Evolutionary conservation across 2,329 filamentous ascomycete genomes (phyloP).

Genomic region (Hypomyces rosellus): DNA sequence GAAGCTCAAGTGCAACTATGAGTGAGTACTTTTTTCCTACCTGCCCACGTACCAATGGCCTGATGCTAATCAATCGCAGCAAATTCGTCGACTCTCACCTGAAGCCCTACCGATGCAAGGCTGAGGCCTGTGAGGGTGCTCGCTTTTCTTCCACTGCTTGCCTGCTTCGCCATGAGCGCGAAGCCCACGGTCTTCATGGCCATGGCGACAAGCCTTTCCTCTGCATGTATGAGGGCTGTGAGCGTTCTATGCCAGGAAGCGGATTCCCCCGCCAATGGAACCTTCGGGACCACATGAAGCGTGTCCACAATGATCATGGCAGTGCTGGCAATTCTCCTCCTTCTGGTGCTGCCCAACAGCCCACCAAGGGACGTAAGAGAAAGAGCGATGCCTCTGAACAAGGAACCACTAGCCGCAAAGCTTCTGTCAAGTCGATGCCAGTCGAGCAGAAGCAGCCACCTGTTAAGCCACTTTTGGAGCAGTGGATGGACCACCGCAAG

Average conservation of each 20-base stretch:
- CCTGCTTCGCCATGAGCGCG: constrained; percentile 87
- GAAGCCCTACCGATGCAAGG: constrained; percentile 94
- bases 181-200: constrained; percentile 92
- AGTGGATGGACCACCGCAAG: constrained; percentile 58
- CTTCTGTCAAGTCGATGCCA: constrained; percentile 36
- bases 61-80: constrained; percentile 40
- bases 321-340: constrained; percentile 37
- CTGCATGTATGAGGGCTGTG: constrained; percentile 82
- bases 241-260: constrained; percentile 72
- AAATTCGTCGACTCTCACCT: constrained; percentile 97
- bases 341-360: constrained; percentile 23
- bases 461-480: constrained; percentile 40
- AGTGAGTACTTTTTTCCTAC: constrained; percentile 57
- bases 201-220: constrained; percentile 89
- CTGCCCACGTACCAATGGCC: not conserved
- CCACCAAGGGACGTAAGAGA: constrained; percentile 50
- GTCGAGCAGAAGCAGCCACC: constrained; percentile 27
- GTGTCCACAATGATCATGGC: constrained; percentile 68
- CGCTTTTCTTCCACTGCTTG: constrained; percentile 94
- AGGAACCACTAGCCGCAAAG: constrained; percentile 41
- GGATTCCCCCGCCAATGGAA: constrained; percentile 96
- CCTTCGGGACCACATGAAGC: constrained; percentile 92
- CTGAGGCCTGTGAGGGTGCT: constrained; percentile 72
- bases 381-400: constrained; percentile 47
- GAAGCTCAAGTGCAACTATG: constrained; percentile 98